Base-by-base conservation (phyloP, 23 red algal genomes). In the Gracilaria gracilis region DNA sequence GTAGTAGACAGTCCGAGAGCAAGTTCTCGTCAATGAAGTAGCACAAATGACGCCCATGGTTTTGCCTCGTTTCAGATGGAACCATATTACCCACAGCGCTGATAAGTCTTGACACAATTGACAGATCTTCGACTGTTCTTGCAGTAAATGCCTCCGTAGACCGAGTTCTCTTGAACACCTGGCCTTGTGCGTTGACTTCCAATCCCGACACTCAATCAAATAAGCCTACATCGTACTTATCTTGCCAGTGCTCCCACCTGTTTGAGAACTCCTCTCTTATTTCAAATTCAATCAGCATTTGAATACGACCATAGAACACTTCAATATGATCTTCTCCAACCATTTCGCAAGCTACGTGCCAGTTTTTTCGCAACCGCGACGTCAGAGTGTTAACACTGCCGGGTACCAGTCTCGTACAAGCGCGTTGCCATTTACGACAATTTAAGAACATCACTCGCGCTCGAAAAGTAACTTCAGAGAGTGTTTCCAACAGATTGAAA, bases 311-410 rank as follows among this genome's bases (percentile, higher is more conserved):
- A 23, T 79, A 50, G 28, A 51, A 50, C 4, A 47, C 28, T 54
- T 79, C 34, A 6, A 79, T 14, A 4, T 23, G 4, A 24, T 20
- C 23, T 4, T 79, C 28, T 14, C 4, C 42, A 42, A n/a, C 9
- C 74, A 53, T 79, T 51, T 79, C 74, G 23, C 34, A 79, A 9
- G 74, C 74, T 24, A 79, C 20, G 42, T 57, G 25, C 74, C 37
- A 79, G 24, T 57, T 79, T 47, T 12, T 6, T 39, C 2, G 34
- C 39, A 47, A 14, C 4, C 37, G 42, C 15, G 15, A 13, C 14
- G 42, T 51, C 4, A 25, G 9, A 21, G 46, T 47, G 17, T 31
- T 50, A 4, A 50, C 2, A 4, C 1, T 50, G 17, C 42, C 20
- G 1, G 50, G 37, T 4, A 54, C 16, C 1, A 54, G 50, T 54